Evolutionary conservation across 2,329 filamentous ascomycete genomes (phyloP), one percentile per base, ranked within the genome.

Genomic region (Botrytis byssoidea): DNA sequence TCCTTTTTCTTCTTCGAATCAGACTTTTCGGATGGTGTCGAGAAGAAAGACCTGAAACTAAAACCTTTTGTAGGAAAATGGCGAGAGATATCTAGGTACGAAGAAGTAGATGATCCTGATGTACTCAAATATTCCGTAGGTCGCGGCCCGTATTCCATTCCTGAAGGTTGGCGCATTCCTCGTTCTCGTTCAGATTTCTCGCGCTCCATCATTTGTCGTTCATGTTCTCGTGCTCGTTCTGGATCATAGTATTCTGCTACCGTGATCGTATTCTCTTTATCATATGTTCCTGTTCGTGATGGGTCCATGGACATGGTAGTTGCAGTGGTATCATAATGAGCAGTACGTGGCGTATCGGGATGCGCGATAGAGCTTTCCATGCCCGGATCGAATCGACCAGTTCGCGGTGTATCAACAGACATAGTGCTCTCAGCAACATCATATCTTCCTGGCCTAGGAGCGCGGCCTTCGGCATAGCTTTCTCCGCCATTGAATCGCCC

Each of bases 1-100:
- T 40, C 48, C 37, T 63, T 73, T 40, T 83, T 83, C 77, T n/a
- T 59, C 37, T 69, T 69, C 0, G 66, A 69, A 69, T 69, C 71
- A 16, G 71, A 72, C 35, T 70, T 70, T 35, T 90, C 88, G 14
- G 88, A 89, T 22, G 88, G 87, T 9, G 88, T 85, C 7, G 85
- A 88, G 80, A 92, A 92, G 79, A 93, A 92, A 25, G 88, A 86
- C 73, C 83, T 83, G 61, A 94, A 83, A 71, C 89, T 85, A 57
- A 84, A 83, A 72, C 85, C 83, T 10, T 84, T 84, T 59, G 82
- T 83, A 29, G 84, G 85, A 70, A 85, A 85, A 65, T 85, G 83
- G 57, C 86, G 86, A 67, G 91, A 92, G 70, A 93, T 90, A 78
- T 93, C 91, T 71, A 93, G 90, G 57, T 76, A 76, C n/a, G 77